Percentiles rank a stretch among this genome's conserved stretches.
Evolutionary conservation across 768 basidiomycete species (phyloP).

Genomic region (Pholiota molesta): DNA sequence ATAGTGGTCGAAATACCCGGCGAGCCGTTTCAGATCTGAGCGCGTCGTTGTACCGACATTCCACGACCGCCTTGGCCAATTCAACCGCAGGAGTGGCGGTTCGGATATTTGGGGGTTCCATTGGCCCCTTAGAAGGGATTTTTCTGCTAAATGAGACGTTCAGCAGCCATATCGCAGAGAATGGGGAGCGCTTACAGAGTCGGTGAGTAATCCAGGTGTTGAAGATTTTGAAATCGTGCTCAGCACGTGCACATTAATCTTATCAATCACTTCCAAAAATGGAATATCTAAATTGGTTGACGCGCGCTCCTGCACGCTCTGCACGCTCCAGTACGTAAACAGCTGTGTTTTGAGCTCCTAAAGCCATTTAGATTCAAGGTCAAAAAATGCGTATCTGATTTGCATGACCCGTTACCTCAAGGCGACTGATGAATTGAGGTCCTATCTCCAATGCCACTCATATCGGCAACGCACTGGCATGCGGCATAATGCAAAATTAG

Average conservation of each 20-base stretch:
- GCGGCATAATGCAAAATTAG: too few relatives aligned
- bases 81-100: constrained; percentile 25
- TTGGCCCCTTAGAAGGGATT: constrained; percentile 55
- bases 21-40: constrained; percentile 49
- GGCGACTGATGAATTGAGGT: neutral
- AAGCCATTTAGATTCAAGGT: neutral
- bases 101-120: constrained; percentile 35
- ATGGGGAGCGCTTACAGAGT: constrained; percentile 1
- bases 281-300: neutral
- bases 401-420: neutral
- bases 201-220: neutral
- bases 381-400: neutral
- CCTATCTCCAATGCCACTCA: neutral
- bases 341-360: neutral
- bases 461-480: too few relatives aligned
- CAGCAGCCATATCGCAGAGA: constrained; percentile 14
- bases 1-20: constrained; percentile 38
- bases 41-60: constrained; percentile 59
- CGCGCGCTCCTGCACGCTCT: neutral
- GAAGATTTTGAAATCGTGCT: constrained; percentile 8
- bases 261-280: constrained; percentile 21
- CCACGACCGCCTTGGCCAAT: constrained; percentile 58
- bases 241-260: constrained; percentile 15
- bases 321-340: neutral
- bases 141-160: constrained; percentile 44